Evolutionary conservation across 805 yeast genomes (phyloP), one percentile per base, ranked within the genome.

Genomic region (Kodamaea sagamina): DNA sequence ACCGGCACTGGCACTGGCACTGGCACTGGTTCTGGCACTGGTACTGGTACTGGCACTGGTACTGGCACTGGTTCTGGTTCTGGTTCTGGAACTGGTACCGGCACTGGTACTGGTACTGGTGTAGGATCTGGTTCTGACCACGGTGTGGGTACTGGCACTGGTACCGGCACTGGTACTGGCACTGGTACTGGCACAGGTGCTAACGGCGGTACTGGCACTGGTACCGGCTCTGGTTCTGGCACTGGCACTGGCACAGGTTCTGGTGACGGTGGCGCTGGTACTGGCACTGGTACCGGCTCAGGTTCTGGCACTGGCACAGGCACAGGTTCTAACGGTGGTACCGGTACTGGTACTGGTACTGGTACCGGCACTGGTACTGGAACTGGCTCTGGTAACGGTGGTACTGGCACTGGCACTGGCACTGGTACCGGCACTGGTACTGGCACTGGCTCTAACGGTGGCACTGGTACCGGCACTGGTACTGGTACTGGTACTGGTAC

Each of bases 401-500:
- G 34, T 13, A 4, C 34, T 29, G 34, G 34, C 17, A 29, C 34
- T 12, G 34, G 34, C 6, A 29, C 34, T 15, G 34, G 34, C 17
- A 29, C 34, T 13, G 34, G 34, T 8, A 29, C 34, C 17, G 34
- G 34, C 15, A 29, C 34, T 15, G 34, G 34, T 15, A 29, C 34
- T 29, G 34, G 34, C 17, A 29, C 34, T 29, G 34, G 34, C 19
- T 13, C 34, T 29, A 29, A 29, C 34, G 34, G 34, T 29, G 34
- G 34, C 6, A 29, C 34, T 13, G 34, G 34, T 4, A 29, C 34
- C 15, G 34, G 34, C 2, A 29, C 34, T 15, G 34, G 34, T 29
- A 29, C 34, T 10, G 34, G 34, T 13, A 29, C 34, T 29, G 34
- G 34, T 24, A 13, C 26, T 21, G 27, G 38, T n/a, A 13, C 38